Evolutionary conservation across 805 yeast species (phyloP), one percentile per base, ranked within the genome.

Genomic region (Yarrowia sp.): DNA sequence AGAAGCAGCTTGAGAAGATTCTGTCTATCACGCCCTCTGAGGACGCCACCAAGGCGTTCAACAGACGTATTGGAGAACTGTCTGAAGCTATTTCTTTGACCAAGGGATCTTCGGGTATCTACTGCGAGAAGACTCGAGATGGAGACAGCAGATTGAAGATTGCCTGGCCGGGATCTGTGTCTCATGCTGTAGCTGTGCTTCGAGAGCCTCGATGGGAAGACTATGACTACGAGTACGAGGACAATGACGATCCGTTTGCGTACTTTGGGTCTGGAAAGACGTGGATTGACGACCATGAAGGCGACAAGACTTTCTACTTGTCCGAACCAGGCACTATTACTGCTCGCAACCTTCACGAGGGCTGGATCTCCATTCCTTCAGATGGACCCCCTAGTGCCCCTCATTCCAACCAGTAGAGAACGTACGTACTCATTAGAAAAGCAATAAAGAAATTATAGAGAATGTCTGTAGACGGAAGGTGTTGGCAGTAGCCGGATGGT

Each of bases 251-350:
- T 52, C 63, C 68, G 24, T 70, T 55, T 63, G 52, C 49, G 17
- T 70, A 44, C 52, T 69, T 69, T 33, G 71, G 71, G 9, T 68
- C 52, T 39, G 71, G 71, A 17, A 36, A 70, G 50, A 69, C 71
- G 2, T 58, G 65, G 65, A 58, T 58, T 14, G 65, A 58, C 14
- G 65, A 58, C 30, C 50, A 58, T 9, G 65, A 44, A 13, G 65
- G 65, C 8, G 65, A 58, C 42, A 58, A 33, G 52, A 58, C 65
- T 9, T 58, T 58, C 20, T 58, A 58, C 13, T 10, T 58, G 52
- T 19, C 65, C 8, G 42, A 43, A 17, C 52, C 52, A 1, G 65
- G 52, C 13, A 14, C 49, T 9, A 19, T 43, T 12, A 13, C 65
- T 4, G 46, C 42, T 19, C 40, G 52, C 3, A 44, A 43, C n/a